These are phyloP conservation scores for Kalmusia sp. DNA, from an alignment of 2,329 filamentous ascomycete genomes.

Conservation along the genomic window DNA sequence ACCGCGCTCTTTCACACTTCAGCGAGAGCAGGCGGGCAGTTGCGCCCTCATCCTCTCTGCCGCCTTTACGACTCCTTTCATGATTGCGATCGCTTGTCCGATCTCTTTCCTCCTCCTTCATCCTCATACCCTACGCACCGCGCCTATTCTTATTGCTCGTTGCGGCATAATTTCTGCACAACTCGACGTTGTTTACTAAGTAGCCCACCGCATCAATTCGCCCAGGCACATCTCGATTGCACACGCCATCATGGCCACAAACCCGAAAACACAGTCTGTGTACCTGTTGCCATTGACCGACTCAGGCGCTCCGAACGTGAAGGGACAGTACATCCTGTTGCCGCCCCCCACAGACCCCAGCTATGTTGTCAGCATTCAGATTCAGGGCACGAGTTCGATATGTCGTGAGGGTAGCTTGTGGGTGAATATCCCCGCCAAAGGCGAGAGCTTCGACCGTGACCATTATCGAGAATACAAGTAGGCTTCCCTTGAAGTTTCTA, in stretches of 20 bases:
- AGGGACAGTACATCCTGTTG: conserved; percentile 90
- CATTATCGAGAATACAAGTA: conserved; percentile 90
- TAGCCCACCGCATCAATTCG: conserved; percentile 16
- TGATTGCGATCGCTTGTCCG: not conserved
- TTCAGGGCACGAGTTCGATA: conserved; percentile 94
- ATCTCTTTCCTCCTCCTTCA: not conserved
- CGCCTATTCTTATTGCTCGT: conserved; percentile 15
- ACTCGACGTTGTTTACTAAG: conserved; percentile 25
- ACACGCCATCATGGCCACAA: conserved; percentile 32
- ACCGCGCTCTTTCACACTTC: conserved; percentile 5
- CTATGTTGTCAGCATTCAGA: conserved; percentile 84
- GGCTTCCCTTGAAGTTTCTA: conserved; percentile 40
- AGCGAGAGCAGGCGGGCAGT: conserved; percentile 12
- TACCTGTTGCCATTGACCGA: conserved; percentile 92
- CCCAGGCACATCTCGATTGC: conserved; percentile 13
- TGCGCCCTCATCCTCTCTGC: conserved; percentile 12
- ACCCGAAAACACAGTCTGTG: conserved; percentile 55
- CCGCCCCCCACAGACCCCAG: conserved; percentile 76
- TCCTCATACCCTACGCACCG: conserved; percentile 11
- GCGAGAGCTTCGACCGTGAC: conserved; percentile 76
- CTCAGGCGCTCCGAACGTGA: conserved; percentile 87
- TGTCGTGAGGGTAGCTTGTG: conserved; percentile 93
- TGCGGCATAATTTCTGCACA: conserved; percentile 17
- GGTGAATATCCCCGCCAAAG: conserved; percentile 89
- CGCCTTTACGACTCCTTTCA: conserved; percentile 2